Evolutionary conservation across 768 basidiomycete genomes (phyloP).

Genomic region (Cubamyces sp.): DNA sequence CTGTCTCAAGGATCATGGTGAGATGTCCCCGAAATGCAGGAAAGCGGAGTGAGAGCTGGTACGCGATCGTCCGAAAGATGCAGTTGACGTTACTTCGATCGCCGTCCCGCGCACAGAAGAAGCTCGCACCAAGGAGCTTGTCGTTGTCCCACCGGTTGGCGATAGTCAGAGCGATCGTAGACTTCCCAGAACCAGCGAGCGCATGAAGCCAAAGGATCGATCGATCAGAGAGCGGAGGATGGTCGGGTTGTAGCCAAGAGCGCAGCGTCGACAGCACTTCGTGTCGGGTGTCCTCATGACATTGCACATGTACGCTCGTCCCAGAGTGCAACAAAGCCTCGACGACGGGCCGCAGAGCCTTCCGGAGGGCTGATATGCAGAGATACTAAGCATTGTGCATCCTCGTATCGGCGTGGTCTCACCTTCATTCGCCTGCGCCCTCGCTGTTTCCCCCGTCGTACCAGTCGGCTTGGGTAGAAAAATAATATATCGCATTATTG

Average conservation of each 20-base stretch:
- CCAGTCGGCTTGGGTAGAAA: too few relatives aligned
- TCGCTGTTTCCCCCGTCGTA: too few relatives aligned
- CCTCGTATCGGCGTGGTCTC: too few relatives aligned
- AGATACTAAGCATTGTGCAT: too few relatives aligned
- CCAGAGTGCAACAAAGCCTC: too few relatives aligned
- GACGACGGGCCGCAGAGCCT: too few relatives aligned
- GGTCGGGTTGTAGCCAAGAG: conserved; percentile 1
- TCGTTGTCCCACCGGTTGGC: conserved; percentile 1
- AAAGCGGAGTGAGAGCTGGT: conserved; percentile 11
- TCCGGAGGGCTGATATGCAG: too few relatives aligned
- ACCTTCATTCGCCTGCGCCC: too few relatives aligned
- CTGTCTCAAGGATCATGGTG: neutral
- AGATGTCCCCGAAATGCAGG: neutral
- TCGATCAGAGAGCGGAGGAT: neutral
- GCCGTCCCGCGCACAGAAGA: conserved; percentile 23
- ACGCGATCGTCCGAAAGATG: conserved; percentile 22
- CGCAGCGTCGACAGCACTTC: neutral
- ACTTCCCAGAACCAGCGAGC: conserved; percentile 21
- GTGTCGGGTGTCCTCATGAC: too few relatives aligned
- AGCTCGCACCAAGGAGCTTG: conserved; percentile 18
- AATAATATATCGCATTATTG: too few relatives aligned
- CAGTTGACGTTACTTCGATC: conserved; percentile 13
- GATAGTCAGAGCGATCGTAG: conserved; percentile 18
- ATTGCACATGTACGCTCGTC: too few relatives aligned
- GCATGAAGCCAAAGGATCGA: conserved; percentile 21